These are phyloP conservation scores for Staphylotrichum longicolle DNA, from an alignment of 495 filamentous ascomycete species.

Conservation along the genomic window DNA sequence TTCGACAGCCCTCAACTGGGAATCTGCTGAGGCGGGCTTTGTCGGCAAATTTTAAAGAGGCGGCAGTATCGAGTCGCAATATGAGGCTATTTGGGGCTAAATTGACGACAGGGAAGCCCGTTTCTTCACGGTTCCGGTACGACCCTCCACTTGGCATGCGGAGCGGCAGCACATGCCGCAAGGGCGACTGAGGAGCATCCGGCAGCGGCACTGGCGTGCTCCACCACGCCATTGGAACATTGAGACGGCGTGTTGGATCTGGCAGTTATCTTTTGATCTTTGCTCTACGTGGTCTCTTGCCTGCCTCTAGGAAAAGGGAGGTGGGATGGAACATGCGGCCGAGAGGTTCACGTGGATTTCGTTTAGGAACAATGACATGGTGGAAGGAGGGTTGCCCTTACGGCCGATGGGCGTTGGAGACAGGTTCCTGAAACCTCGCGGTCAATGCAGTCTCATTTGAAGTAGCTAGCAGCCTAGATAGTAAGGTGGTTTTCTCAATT, in stretches of 20 bases:
- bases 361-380: no score
- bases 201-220: conserved; percentile 10
- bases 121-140: conserved; percentile 16
- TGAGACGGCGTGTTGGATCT: neutral
- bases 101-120: conserved; percentile 24
- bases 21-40: neutral
- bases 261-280: neutral
- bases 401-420: no score
- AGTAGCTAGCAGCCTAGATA: no score
- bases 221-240: conserved; percentile 6
- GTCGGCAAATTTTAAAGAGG: conserved; percentile 18
- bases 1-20: neutral
- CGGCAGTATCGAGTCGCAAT: conserved; percentile 29
- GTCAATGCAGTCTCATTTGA: no score
- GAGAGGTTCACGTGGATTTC: no score
- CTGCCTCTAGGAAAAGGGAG: neutral
- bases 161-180: conserved; percentile 15
- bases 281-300: conserved; percentile 8
- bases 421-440: no score
- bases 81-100: conserved; percentile 39
- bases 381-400: no score
- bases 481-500: no score
- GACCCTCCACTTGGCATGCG: conserved; percentile 13
- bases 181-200: conserved; percentile 11
- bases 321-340: neutral